A percentile compares a stretch with the other conserved stretches of the same genome.
Conservation (phyloP, 208 protist genomes). For the Acanthamoeba triangularis region DNA sequence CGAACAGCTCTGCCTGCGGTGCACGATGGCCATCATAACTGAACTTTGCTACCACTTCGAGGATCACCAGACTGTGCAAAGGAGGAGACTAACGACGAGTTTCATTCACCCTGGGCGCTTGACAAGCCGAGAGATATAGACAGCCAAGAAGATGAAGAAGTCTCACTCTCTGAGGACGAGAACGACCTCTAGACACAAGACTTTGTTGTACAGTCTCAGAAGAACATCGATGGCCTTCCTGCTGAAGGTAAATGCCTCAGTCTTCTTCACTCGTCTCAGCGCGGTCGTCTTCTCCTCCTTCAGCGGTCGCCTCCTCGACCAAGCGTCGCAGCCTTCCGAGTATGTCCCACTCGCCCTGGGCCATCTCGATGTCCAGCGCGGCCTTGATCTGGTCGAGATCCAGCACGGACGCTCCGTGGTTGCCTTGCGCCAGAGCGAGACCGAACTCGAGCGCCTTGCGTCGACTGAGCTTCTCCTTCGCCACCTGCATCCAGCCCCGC, state of each 20-base stretch:
- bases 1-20: too few species aligned
- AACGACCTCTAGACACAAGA: neutral
- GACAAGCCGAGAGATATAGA: neutral
- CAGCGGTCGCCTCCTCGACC: neutral
- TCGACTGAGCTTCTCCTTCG: neutral
- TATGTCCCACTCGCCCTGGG: constrained; percentile 20
- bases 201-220: neutral
- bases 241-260: neutral
- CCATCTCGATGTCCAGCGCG: constrained; percentile 1
- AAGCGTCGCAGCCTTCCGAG: neutral
- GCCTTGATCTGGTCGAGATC: constrained; percentile 15
- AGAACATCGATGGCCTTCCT: too few species aligned
- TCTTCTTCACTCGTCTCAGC: neutral
- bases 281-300: neutral
- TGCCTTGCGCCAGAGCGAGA: neutral
- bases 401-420: neutral
- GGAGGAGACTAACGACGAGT: neutral
- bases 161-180: neutral
- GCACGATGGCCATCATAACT: too few species aligned
- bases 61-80: too few species aligned
- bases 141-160: neutral
- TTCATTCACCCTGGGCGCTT: neutral
- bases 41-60: too few species aligned
- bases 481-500: neutral
- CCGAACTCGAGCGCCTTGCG: constrained; percentile 45